Percentiles rank a stretch among this genome's conserved stretches.
These are phyloP conservation scores for Aspergillus nidulans DNA, from an alignment of 495 filamentous ascomycete species.

Conservation along the genomic window DNA sequence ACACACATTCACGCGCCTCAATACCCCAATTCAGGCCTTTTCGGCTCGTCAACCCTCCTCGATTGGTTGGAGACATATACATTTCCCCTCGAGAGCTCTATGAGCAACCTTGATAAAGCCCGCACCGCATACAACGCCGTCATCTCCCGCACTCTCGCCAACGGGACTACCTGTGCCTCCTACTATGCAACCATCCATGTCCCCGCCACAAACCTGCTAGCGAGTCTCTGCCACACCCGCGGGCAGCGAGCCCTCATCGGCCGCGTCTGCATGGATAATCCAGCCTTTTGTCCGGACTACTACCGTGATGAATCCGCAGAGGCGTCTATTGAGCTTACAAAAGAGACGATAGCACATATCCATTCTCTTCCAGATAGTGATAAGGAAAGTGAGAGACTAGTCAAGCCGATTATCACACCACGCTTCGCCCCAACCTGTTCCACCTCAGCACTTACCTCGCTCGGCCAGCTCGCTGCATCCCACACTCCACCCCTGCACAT, in stretches of 20 bases:
- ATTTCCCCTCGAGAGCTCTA: constrained; percentile 83
- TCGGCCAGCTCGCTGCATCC: constrained; percentile 60
- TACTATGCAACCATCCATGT: constrained; percentile 91
- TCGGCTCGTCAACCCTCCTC: constrained; percentile 82
- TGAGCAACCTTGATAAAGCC: constrained; percentile 46
- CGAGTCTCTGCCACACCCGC: constrained; percentile 64
- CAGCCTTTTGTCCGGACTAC: constrained; percentile 58
- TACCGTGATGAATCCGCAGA: constrained; percentile 67
- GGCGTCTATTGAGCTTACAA: constrained; percentile 52
- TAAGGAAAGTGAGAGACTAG: constrained; percentile 39
- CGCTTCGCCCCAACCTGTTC: constrained; percentile 82
- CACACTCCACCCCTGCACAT: constrained; percentile 56
- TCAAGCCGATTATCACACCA: constrained; percentile 81
- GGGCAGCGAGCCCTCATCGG: constrained; percentile 91
- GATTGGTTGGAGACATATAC: constrained; percentile 92
- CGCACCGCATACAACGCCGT: constrained; percentile 63
- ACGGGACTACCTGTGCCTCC: constrained; percentile 85
- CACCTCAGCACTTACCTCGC: constrained; percentile 47
- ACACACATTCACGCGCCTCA: constrained; percentile 94
- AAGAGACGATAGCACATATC: constrained; percentile 63
- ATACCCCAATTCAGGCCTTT: constrained; percentile 88
- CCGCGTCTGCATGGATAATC: constrained; percentile 83
- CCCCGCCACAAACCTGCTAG: constrained; percentile 78
- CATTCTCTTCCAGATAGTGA: too few relatives aligned
- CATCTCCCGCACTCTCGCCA: constrained; percentile 71